These are phyloP conservation scores for Arthroderma sp. DNA, from an alignment of 2,329 filamentous ascomycete genomes.

Conservation along the genomic window DNA sequence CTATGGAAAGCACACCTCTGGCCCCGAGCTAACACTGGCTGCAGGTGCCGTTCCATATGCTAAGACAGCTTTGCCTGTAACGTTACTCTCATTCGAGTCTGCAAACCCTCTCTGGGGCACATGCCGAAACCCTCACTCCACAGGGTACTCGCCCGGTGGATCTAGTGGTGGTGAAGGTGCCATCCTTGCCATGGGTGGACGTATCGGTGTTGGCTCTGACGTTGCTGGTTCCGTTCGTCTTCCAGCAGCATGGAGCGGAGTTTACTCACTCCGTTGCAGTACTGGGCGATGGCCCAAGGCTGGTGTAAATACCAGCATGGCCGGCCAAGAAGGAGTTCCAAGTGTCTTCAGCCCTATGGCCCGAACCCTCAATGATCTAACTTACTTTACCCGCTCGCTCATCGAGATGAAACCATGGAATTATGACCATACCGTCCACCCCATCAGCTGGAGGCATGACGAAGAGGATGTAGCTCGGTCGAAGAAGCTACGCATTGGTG, in stretches of 20 bases:
- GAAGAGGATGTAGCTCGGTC: slow-evolving; percentile 46
- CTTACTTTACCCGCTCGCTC: slow-evolving; percentile 68
- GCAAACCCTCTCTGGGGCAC: slow-evolving; percentile 70
- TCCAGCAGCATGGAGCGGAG: slow-evolving; percentile 79
- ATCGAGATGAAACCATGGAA: slow-evolving; percentile 77
- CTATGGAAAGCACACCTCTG: neutral
- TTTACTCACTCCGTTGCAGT: slow-evolving; percentile 75
- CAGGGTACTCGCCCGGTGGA: slow-evolving; percentile 74
- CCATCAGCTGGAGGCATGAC: slow-evolving; percentile 61
- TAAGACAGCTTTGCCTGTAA: slow-evolving; percentile 83
- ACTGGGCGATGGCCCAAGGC: slow-evolving; percentile 83
- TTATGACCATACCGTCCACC: slow-evolving; percentile 76
- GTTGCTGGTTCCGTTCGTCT: slow-evolving; percentile 79
- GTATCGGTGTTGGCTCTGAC: slow-evolving; percentile 82
- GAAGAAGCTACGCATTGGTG: slow-evolving; percentile 57
- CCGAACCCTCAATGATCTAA: slow-evolving; percentile 66
- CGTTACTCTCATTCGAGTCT: slow-evolving; percentile 74
- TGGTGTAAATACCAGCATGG: slow-evolving; percentile 76
- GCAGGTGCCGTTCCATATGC: slow-evolving; percentile 72
- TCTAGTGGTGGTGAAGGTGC: slow-evolving; percentile 78
- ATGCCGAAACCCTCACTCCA: slow-evolving; percentile 69
- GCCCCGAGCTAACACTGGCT: neutral
- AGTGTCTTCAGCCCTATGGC: slow-evolving; percentile 90
- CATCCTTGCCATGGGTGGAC: slow-evolving; percentile 63
- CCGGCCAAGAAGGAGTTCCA: slow-evolving; percentile 78